Percentiles rank a stretch among this genome's conserved stretches.
These are phyloP conservation scores for Parasitella parasitica DNA, from an alignment of 371 early-diverging fungal genomes.

Conservation along the genomic window DNA sequence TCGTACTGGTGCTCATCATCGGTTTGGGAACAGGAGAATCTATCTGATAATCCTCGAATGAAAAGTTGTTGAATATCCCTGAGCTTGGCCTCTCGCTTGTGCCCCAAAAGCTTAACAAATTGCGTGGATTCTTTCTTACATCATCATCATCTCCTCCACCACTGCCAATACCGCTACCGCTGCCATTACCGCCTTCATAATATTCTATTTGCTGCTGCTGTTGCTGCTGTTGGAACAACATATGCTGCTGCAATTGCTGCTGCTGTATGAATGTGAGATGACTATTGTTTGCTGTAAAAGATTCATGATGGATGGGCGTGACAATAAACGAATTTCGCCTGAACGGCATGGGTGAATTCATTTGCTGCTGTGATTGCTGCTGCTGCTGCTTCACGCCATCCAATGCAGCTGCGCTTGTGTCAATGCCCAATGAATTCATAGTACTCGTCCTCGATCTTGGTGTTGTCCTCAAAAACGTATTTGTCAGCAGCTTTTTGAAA, in stretches of 20 bases:
- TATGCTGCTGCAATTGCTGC: neutral
- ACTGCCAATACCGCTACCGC: neutral
- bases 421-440: constrained; percentile 33
- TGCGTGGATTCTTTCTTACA: constrained; percentile 26
- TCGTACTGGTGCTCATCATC: constrained; percentile 14
- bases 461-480: constrained; percentile 32
- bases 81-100: constrained; percentile 27
- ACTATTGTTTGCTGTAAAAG: neutral
- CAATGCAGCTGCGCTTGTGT: constrained; percentile 25
- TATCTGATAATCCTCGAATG: constrained; percentile 17
- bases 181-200: neutral
- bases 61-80: constrained; percentile 20
- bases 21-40: constrained; percentile 7
- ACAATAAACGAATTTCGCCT: constrained; percentile 34
- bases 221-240: neutral
- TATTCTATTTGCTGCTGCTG: neutral
- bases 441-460: constrained; percentile 63
- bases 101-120: constrained; percentile 41
- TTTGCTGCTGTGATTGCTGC: constrained; percentile 1
- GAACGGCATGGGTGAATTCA: constrained; percentile 42
- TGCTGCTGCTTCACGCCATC: constrained; percentile 16
- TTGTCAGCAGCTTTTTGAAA: constrained; percentile 34
- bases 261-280: neutral
- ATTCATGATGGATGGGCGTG: neutral
- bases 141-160: constrained; percentile 55